phyloP scores from a whole-genome alignment of 2,329 filamentous ascomycete genomes.

The Exophiala dermatitidis region DNA sequence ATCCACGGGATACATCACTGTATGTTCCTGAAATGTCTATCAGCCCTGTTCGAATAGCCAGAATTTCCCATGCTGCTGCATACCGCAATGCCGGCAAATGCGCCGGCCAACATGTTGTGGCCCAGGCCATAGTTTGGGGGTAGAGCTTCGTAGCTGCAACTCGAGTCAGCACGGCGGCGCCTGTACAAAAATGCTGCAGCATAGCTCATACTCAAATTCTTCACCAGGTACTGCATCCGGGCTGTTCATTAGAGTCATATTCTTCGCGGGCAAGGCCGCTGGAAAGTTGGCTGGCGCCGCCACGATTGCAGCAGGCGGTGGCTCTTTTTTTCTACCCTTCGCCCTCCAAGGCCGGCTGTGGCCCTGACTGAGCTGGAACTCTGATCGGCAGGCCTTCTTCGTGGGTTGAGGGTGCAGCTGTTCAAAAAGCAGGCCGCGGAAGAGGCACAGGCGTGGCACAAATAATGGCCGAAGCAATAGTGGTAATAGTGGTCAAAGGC shows the following conservation, averaged over 20 bases:
- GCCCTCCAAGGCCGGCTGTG: background rate
- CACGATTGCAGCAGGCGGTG: constrained; percentile 21
- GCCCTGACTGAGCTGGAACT: background rate
- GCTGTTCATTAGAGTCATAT: constrained; percentile 24
- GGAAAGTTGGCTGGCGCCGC: constrained; percentile 27
- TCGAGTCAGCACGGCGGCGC: constrained; percentile 10
- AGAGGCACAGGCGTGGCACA: background rate
- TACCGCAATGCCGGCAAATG: constrained; percentile 94
- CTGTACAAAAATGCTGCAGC: background rate
- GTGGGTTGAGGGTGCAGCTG: background rate
- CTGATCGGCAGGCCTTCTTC: background rate
- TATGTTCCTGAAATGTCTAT: constrained; percentile 65
- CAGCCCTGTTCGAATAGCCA: constrained; percentile 5
- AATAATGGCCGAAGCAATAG: constrained; percentile 1
- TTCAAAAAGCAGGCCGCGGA: background rate
- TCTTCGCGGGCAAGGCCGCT: constrained; percentile 27
- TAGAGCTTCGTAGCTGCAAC: constrained; percentile 74
- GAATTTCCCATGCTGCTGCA: constrained; percentile 29
- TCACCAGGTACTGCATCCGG: constrained; percentile 37
- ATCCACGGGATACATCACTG: constrained; percentile 98
- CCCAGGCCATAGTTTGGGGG: constrained; percentile 88
- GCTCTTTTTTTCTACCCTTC: background rate
- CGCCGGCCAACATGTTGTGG: constrained; percentile 93
- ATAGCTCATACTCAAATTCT: constrained; percentile 41
- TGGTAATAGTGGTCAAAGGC: constrained; percentile 2